phyloP scores from a whole-genome alignment of 306 rosid genomes.

The Corylus heterophylla region DNA sequence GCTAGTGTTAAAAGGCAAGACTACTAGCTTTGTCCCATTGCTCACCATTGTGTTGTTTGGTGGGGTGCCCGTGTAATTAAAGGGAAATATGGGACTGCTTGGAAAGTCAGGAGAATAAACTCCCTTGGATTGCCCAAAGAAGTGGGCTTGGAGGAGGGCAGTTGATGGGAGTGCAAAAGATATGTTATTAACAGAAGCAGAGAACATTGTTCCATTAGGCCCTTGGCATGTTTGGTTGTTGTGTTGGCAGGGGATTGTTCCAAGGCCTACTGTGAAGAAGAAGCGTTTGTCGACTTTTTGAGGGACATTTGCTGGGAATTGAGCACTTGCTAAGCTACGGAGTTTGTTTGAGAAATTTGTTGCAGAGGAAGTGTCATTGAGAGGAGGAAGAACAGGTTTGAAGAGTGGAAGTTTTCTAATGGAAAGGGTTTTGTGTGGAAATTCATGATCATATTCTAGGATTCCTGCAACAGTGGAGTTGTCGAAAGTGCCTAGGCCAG shows the following conservation, averaged over 20 bases:
- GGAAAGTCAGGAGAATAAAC: constrained; percentile 8
- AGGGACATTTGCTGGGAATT: constrained; percentile 9
- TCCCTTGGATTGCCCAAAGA: background rate
- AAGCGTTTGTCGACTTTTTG: background rate
- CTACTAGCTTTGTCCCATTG: constrained; percentile 7
- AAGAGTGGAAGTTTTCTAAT: background rate
- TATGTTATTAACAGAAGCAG: constrained; percentile 4
- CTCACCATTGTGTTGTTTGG: constrained; percentile 8
- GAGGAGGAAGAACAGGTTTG: constrained; percentile 6
- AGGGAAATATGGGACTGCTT: constrained; percentile 1
- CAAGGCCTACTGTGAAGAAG: background rate
- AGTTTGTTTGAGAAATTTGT: background rate
- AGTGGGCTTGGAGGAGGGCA: constrained; percentile 10
- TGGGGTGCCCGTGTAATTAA: background rate
- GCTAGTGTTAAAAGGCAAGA: constrained; percentile 5
- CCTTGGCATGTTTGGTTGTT: background rate
- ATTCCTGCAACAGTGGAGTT: constrained; percentile 3
- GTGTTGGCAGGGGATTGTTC: background rate
- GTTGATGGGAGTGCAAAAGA: constrained; percentile 3
- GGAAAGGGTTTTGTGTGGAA: background rate
- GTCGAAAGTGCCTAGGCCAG: background rate
- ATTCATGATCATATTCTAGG: background rate
- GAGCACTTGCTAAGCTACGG: constrained; percentile 9
- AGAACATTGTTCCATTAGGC: background rate
- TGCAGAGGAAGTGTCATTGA: background rate